Conservation (phyloP, 352 stramenopile species). For the Pythium plurisporium region DNA sequence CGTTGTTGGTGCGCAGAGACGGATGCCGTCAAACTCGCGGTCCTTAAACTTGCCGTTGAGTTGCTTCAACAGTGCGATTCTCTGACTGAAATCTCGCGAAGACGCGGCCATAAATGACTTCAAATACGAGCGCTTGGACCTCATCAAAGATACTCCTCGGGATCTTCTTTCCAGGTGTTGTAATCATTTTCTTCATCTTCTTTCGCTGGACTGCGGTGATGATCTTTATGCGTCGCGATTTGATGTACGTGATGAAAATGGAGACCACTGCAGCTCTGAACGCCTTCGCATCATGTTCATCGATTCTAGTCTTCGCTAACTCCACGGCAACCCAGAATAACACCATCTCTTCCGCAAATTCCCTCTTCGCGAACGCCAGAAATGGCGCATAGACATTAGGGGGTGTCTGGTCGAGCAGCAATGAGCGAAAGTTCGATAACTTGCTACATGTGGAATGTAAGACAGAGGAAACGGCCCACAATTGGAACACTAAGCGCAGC, state of each 20-base stretch:
- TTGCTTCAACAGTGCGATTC: too few species aligned
- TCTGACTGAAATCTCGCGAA: conserved; percentile 48
- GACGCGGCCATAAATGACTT: conserved; percentile 53
- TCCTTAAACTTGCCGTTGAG: too few species aligned
- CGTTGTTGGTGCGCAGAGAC: too few species aligned
- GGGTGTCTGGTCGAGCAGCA: conserved; percentile 34
- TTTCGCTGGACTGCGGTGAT: conserved; percentile 64
- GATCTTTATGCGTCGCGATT: conserved; percentile 53
- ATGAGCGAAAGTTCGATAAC: conserved; percentile 26
- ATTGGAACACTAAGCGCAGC: too few species aligned
- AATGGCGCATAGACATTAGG: conserved; percentile 29
- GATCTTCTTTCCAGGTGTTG: conserved; percentile 48
- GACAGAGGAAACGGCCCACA: too few species aligned
- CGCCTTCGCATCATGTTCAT: conserved; percentile 25
- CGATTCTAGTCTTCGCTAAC: conserved; percentile 33
- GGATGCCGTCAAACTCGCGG: too few species aligned
- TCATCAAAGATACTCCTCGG: conserved; percentile 46
- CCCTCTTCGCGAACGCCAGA: conserved; percentile 35
- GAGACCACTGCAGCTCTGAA: conserved; percentile 38
- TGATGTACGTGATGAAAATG: conserved; percentile 59
- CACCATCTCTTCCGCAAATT: conserved; percentile 57
- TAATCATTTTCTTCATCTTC: conserved; percentile 64
- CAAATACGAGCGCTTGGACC: conserved; percentile 46
- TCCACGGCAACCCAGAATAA: conserved; percentile 63
- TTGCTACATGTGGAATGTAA: too few species aligned